These are phyloP conservation scores for Metarhizium humberi DNA, from an alignment of 2,329 filamentous ascomycete genomes.

Conservation along the genomic window DNA sequence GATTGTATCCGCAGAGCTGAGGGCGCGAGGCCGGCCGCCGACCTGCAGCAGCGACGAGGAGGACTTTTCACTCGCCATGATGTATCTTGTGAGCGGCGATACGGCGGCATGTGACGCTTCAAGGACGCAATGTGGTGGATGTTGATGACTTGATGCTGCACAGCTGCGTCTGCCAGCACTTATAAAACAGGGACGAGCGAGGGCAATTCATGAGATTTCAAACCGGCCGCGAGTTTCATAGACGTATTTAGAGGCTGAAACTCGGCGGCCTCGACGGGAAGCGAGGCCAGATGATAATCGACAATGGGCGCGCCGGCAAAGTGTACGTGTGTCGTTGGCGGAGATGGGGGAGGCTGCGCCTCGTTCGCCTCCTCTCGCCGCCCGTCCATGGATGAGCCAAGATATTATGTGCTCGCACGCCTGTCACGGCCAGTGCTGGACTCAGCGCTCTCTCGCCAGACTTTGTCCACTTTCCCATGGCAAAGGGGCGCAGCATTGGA, in stretches of 20 bases:
- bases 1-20: constrained; percentile 12
- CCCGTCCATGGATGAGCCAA: not conserved
- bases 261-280: not conserved
- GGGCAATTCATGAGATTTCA: not conserved
- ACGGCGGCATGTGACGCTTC: too few relatives aligned
- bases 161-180: too few relatives aligned
- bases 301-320: not conserved
- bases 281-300: not conserved
- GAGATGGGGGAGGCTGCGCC: not conserved
- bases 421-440: not conserved
- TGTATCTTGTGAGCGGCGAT: too few relatives aligned
- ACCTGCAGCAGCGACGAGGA: constrained; percentile 5
- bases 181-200: too few relatives aligned
- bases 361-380: not conserved
- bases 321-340: too few relatives aligned
- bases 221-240: not conserved
- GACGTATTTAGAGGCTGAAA: not conserved
- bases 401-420: too few relatives aligned
- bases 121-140: too few relatives aligned
- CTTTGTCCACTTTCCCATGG: not conserved
- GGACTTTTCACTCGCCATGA: not conserved
- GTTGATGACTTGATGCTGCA: too few relatives aligned
- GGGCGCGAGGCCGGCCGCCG: constrained; percentile 7
- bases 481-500: not conserved
- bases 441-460: not conserved